phyloP scores from a whole-genome alignment of 1,284 basidiomycete genomes.

The Fomitiporia mediterranea region DNA sequence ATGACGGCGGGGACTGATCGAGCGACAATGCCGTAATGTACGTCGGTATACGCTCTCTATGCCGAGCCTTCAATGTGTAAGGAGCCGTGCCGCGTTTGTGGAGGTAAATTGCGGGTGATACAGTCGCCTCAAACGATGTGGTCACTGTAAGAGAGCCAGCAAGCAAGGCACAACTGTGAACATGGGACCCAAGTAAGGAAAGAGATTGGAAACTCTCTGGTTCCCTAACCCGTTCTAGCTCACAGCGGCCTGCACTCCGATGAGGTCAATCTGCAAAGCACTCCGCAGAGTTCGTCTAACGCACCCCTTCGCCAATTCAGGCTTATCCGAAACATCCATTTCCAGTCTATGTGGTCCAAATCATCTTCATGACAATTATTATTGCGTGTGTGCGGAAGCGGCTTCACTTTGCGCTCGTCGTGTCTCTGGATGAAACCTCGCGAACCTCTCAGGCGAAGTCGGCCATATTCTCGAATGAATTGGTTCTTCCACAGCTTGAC shows the following conservation, averaged over 20 bases:
- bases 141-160: conserved; percentile 39
- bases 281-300: conserved; percentile 20
- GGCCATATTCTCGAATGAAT: conserved; percentile 60
- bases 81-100: conserved; percentile 23
- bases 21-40: conserved; percentile 58
- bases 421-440: conserved; percentile 52
- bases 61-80: conserved; percentile 30
- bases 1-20: conserved; percentile 59
- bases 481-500: conserved; percentile 51
- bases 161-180: conserved; percentile 32
- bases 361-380: conserved; percentile 14
- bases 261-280: background rate
- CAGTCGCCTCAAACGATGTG: conserved; percentile 31
- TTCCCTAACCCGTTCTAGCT: conserved; percentile 35
- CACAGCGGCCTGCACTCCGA: conserved; percentile 47
- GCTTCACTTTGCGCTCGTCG: conserved; percentile 54
- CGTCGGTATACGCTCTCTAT: conserved; percentile 24
- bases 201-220: background rate
- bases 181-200: conserved; percentile 6
- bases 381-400: conserved; percentile 50
- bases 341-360: conserved; percentile 56
- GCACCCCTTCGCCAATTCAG: conserved; percentile 73
- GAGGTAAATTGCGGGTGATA: conserved; percentile 28
- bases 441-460: conserved; percentile 58
- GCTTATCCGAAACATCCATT: conserved; percentile 80